A percentile compares a stretch with the other conserved stretches of the same genome.
Conservation (phyloP, 805 yeast species). For the Sungouiella thailandica region DNA sequence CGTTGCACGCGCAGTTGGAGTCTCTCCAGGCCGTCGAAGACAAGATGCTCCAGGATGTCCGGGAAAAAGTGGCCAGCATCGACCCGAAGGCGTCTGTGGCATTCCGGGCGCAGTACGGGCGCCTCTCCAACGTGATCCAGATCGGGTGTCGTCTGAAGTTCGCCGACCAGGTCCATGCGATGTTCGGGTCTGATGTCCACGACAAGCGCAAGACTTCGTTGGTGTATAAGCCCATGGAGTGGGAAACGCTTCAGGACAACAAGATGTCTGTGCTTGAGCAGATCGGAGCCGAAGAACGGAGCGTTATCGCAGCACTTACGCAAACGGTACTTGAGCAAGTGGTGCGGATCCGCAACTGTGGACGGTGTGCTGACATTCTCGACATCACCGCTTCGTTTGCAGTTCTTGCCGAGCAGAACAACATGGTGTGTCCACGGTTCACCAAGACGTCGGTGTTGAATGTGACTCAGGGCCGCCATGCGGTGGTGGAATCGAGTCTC, state of each 20-base stretch:
- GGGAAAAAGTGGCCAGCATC: conserved; percentile 14
- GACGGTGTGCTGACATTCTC: conserved; percentile 54
- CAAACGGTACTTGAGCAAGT: conserved; percentile 40
- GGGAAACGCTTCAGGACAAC: conserved; percentile 52
- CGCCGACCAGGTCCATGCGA: conserved; percentile 18
- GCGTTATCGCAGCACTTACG: conserved; percentile 47
- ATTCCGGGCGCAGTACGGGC: conserved; percentile 25
- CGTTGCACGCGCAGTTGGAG: conserved; percentile 30
- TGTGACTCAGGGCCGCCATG: conserved; percentile 62
- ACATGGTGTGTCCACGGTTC: conserved; percentile 62
- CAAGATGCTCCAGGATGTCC: conserved; percentile 16
- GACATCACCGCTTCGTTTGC: conserved; percentile 78
- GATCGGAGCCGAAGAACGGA: conserved; percentile 53
- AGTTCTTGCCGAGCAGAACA: conserved; percentile 59
- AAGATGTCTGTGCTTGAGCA: conserved; percentile 41
- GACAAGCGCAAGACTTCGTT: conserved; percentile 40
- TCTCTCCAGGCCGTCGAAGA: conserved; percentile 22
- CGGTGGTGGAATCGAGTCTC: conserved; percentile 63
- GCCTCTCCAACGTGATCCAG: conserved; percentile 41
- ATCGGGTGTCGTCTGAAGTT: conserved; percentile 37
- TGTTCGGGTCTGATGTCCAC: conserved; percentile 16
- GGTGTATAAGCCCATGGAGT: conserved; percentile 39
- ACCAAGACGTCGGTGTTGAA: conserved; percentile 41
- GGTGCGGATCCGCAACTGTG: conserved; percentile 43
- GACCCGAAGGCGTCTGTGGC: conserved; percentile 28